Evolutionary conservation across 2,329 filamentous ascomycete genomes (phyloP).

Genomic region (Pezicula neosporulosa): DNA sequence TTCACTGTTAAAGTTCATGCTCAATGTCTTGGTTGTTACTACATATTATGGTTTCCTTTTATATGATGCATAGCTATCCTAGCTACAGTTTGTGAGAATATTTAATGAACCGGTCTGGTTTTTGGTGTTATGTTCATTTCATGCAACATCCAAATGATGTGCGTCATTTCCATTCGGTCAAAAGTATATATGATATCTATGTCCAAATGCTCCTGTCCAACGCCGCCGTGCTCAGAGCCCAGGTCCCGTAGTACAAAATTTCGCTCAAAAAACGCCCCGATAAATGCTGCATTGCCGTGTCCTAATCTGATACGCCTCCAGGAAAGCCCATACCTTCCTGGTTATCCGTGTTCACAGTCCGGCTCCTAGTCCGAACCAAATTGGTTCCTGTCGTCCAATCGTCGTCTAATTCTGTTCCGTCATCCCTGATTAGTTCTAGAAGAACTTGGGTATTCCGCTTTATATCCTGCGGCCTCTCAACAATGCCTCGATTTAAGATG

Average conservation of each 20-base stretch:
- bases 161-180: neutral
- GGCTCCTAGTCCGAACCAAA: slow-evolving; percentile 4
- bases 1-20: too few species aligned
- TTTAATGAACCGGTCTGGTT: neutral
- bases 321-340: slow-evolving; percentile 15
- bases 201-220: neutral
- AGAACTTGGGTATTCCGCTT: slow-evolving; percentile 61
- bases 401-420: slow-evolving; percentile 55
- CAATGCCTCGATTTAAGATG: slow-evolving; percentile 56
- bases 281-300: neutral
- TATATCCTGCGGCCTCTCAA: slow-evolving; percentile 55
- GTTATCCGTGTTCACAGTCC: slow-evolving; percentile 13
- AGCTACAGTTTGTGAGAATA: too few species aligned
- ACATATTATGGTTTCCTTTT: neutral
- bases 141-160: neutral
- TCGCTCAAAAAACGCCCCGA: slow-evolving; percentile 6
- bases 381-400: slow-evolving; percentile 42
- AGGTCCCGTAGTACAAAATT: neutral
- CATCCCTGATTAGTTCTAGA: slow-evolving; percentile 61
- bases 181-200: slow-evolving; percentile 5
- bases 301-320: slow-evolving; percentile 20
- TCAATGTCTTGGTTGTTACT: too few species aligned
- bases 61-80: neutral
- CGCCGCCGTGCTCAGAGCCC: neutral
- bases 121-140: neutral